These are phyloP conservation scores for Davidsoniella eucalypti DNA, from an alignment of 2,329 filamentous ascomycete species.

Conservation along the genomic window DNA sequence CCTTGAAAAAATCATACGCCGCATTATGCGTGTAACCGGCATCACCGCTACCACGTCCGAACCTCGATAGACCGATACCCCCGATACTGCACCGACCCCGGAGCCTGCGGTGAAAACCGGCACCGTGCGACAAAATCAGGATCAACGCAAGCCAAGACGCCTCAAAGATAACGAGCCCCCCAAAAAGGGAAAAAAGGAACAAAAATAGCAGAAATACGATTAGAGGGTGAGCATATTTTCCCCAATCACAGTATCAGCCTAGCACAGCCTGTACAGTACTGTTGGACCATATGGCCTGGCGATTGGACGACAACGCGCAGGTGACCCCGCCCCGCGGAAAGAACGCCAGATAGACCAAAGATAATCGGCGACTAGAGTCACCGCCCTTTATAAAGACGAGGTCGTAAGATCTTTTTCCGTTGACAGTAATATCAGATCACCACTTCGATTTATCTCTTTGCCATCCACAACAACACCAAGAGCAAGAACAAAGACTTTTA, in stretches of 20 bases:
- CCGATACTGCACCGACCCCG: constrained; percentile 4
- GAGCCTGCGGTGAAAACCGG: not conserved
- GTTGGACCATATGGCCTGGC: not conserved
- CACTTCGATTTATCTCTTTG: not conserved
- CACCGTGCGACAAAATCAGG: not conserved
- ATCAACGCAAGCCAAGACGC: too few relatives aligned
- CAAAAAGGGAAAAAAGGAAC: not conserved
- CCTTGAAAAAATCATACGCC: not conserved
- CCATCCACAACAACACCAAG: constrained; percentile 1
- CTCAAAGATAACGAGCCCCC: not conserved
- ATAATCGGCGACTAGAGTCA: constrained; percentile 5
- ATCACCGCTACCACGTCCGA: not conserved
- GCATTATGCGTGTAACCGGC: constrained; percentile 1
- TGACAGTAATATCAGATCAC: constrained; percentile 1
- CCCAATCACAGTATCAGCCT: not conserved
- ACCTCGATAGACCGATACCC: constrained; percentile 2
- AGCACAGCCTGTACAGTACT: not conserved
- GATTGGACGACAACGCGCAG: constrained; percentile 6
- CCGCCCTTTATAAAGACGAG: constrained; percentile 2
- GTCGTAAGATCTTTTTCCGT: not conserved
- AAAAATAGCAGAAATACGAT: constrained; percentile 3
- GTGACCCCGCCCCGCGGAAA: constrained; percentile 10
- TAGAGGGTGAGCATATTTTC: constrained; percentile 6
- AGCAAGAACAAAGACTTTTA: constrained; percentile 1
- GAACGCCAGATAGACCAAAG: constrained; percentile 6